A percentile compares a stretch with the other conserved stretches of the same genome.
Conservation (phyloP, 805 yeast species). For the Ogataea paradorogensis region DNA sequence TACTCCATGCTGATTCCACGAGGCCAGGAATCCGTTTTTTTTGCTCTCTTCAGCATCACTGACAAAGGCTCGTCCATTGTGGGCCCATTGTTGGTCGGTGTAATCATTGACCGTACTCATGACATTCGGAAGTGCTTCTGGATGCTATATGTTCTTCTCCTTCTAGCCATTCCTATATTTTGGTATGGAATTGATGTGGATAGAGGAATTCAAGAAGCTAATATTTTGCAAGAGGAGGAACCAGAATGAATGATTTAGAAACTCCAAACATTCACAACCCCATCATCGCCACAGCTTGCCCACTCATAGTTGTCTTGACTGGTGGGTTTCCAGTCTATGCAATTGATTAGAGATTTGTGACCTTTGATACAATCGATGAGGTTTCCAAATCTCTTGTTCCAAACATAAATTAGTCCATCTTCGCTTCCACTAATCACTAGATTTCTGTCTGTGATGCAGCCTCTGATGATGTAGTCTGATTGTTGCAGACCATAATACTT, state of each 20-base stretch:
- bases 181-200: slow-evolving; percentile 48
- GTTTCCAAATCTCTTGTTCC: slow-evolving; percentile 74
- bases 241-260: slow-evolving; percentile 12
- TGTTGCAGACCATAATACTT: slow-evolving; percentile 74
- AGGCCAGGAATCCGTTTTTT: slow-evolving; percentile 73
- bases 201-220: slow-evolving; percentile 49
- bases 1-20: slow-evolving; percentile 67
- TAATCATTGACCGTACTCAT: slow-evolving; percentile 70
- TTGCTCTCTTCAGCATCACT: slow-evolving; percentile 72
- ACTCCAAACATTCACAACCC: slow-evolving; percentile 61
- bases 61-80: slow-evolving; percentile 76
- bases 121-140: slow-evolving; percentile 72
- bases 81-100: slow-evolving; percentile 72
- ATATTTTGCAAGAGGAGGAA: slow-evolving; percentile 26
- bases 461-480: slow-evolving; percentile 64
- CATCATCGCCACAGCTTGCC: slow-evolving; percentile 87
- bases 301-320: slow-evolving; percentile 34
- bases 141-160: slow-evolving; percentile 51
- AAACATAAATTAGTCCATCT: slow-evolving; percentile 72
- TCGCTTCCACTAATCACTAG: slow-evolving; percentile 79
- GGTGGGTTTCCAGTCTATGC: slow-evolving; percentile 66
- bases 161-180: slow-evolving; percentile 58
- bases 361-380: slow-evolving; percentile 59
- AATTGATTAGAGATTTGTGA: slow-evolving; percentile 66
- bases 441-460: slow-evolving; percentile 75